Base-by-base conservation (phyloP, 805 yeast species). In the Yamadazyma tumulicola region DNA sequence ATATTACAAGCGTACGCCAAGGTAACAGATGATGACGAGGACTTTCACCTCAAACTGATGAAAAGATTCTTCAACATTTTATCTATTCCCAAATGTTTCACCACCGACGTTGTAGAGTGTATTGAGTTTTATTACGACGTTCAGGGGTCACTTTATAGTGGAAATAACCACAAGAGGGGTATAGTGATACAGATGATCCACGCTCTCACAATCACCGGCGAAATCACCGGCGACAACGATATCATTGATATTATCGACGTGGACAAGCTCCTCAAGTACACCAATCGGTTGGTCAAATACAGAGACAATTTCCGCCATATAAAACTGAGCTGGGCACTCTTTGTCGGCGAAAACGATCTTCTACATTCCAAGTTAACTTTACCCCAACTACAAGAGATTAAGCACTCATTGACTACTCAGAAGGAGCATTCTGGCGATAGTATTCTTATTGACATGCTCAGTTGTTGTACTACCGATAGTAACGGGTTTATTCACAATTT, bases 361-460 rank as follows among this genome's bases (percentile, higher is more conserved):
- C 26, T 33, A 8, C 32, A 36, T 10, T 54, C 44, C 35, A 49
- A 52, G 19, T 38, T 62, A 8, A 49, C 56, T 2, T 38, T 59
- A 8, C 54, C 58, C 1, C 63, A 59, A 25, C 42, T 67, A 28
- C 32, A 40, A 12, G 36, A 38, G 6, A 34, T 45, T 1, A 43
- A 42, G 13, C 29, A 32, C 13, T 20, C 29, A 7, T 43, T 65
- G 14, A 43, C 54, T 11, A n/a, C n/a, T n/a, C n/a, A n/a, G n/a
- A n/a, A n/a, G n/a, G n/a, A n/a, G n/a, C n/a, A n/a, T n/a, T n/a
- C n/a, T n/a, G n/a, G n/a, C n/a, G 70, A 65, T 33, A 32, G 55
- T 6, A 44, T 64, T 5, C 48, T 67, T 22, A 67, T 67, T 5
- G 72, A 67, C 35, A 67, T 67, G 73, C 45, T 67, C 8, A 57